Evolutionary conservation across 1,139 yeast genomes (phyloP).

Genomic region (Petasospora fabianii): DNA sequence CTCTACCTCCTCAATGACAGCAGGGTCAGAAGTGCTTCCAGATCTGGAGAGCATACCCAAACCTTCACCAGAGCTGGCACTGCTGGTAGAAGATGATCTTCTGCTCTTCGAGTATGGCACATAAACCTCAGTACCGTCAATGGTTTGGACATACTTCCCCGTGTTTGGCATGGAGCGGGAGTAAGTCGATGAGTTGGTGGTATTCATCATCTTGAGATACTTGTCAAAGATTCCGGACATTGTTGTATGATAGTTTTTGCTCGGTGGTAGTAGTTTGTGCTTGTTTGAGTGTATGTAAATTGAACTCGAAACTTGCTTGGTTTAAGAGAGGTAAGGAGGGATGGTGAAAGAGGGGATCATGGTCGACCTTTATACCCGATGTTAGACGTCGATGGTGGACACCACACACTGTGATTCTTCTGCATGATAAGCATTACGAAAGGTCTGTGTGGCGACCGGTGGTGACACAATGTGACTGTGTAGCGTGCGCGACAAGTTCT

Average conservation of each 20-base stretch:
- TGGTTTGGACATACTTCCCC: slow-evolving; percentile 11
- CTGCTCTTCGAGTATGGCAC: slow-evolving; percentile 20
- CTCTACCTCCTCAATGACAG: slow-evolving; percentile 8
- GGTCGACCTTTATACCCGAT: no score
- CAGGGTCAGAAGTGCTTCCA: slow-evolving; percentile 4
- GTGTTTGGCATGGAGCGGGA: slow-evolving; percentile 20
- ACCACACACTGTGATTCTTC: no score
- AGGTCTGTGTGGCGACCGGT: no score
- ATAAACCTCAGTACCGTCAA: slow-evolving; percentile 20
- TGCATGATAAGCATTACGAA: no score
- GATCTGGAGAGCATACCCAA: slow-evolving; percentile 11
- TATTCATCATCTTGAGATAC: slow-evolving; percentile 24
- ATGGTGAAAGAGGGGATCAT: no score
- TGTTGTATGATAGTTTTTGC: no score
- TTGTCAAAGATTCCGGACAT: slow-evolving; percentile 29
- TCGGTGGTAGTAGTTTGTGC: no score
- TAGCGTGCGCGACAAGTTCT: no score
- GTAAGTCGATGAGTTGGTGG: slow-evolving; percentile 17
- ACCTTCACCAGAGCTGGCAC: slow-evolving; percentile 6
- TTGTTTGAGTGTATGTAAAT: neutral
- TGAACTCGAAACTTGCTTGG: neutral
- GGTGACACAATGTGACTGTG: no score
- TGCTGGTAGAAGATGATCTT: slow-evolving; percentile 18
- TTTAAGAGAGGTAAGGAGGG: no score
- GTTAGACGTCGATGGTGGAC: no score